A percentile compares a stretch with the other conserved stretches of the same genome.
These are phyloP conservation scores for Tilletia horrida DNA, from an alignment of 1,284 basidiomycete genomes.

Conservation along the genomic window DNA sequence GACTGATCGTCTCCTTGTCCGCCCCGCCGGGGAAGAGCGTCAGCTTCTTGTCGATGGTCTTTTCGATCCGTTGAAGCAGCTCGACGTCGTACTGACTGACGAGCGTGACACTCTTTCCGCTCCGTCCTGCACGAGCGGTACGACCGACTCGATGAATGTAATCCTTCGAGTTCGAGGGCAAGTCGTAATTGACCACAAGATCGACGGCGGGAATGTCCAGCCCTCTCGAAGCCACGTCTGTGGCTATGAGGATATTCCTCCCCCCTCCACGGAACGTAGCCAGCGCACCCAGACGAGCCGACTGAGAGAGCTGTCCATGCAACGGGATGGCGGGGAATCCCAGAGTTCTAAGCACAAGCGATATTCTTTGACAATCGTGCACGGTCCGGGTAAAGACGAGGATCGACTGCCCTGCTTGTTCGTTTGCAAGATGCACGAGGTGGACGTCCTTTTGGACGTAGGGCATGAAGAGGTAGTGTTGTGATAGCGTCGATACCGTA, in stretches of 20 bases:
- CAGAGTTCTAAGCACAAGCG: constrained; percentile 82
- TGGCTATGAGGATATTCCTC: constrained; percentile 86
- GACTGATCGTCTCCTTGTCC: constrained; percentile 82
- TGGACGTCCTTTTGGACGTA: constrained; percentile 88
- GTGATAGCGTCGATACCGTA: constrained; percentile 89
- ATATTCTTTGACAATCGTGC: constrained; percentile 83
- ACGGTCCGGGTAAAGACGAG: constrained; percentile 97
- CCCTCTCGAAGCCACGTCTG: constrained; percentile 89
- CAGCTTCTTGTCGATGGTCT: constrained; percentile 86
- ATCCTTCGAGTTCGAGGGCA: constrained; percentile 97
- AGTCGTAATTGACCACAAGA: constrained; percentile 95
- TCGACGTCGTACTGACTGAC: constrained; percentile 99
- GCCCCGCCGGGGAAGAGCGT: constrained; percentile 72
- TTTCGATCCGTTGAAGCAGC: constrained; percentile 78
- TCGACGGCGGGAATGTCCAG: constrained; percentile 96
- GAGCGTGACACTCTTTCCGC: constrained; percentile 91
- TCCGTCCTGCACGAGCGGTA: constrained; percentile 90
- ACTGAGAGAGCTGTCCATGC: constrained; percentile 92
- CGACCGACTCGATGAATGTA: constrained; percentile 98
- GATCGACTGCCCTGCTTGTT: constrained; percentile 84
- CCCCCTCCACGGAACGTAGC: constrained; percentile 95
- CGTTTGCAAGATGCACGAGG: constrained; percentile 83
- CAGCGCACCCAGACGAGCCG: constrained; percentile 86
- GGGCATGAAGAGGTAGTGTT: constrained; percentile 94
- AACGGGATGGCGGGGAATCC: constrained; percentile 94